phyloP scores from a whole-genome alignment of 176 grass and related monocot species.

The Eragrostis nindensis region DNA sequence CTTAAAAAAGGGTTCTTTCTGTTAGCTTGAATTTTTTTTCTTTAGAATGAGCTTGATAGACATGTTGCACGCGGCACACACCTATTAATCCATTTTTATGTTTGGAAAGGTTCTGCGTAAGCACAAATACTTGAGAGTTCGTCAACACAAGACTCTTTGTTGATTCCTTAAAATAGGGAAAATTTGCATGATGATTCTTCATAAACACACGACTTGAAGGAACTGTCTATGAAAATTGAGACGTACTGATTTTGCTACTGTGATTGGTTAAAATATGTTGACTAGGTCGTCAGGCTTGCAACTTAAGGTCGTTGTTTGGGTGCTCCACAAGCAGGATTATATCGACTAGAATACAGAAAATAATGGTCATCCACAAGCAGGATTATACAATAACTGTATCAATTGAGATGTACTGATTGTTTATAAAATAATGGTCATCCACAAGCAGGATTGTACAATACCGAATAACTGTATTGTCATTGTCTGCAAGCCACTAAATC shows the following conservation, averaged over 20 bases:
- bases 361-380: no score
- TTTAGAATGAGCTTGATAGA: no score
- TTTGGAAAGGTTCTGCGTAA: background rate
- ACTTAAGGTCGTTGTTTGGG: background rate
- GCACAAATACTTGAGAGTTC: background rate
- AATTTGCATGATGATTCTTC: background rate
- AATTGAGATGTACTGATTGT: no score
- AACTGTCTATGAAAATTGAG: background rate
- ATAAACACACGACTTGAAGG: background rate
- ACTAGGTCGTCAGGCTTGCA: background rate
- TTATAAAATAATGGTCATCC: no score
- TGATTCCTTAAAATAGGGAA: background rate
- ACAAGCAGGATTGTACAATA: no score
- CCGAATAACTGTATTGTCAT: slow-evolving; percentile 10
- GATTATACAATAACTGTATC: no score
- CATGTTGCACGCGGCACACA: slow-evolving; percentile 3
- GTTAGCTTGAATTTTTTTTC: no score
- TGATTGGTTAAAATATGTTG: background rate
- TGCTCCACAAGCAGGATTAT: no score
- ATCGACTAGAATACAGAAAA: no score
- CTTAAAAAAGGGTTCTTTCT: background rate
- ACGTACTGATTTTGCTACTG: background rate
- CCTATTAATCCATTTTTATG: background rate
- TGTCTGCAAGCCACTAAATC: background rate
- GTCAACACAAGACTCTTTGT: no score